phyloP scores from a whole-genome alignment of 768 basidiomycete species.

The Butyriboletus loyo region DNA sequence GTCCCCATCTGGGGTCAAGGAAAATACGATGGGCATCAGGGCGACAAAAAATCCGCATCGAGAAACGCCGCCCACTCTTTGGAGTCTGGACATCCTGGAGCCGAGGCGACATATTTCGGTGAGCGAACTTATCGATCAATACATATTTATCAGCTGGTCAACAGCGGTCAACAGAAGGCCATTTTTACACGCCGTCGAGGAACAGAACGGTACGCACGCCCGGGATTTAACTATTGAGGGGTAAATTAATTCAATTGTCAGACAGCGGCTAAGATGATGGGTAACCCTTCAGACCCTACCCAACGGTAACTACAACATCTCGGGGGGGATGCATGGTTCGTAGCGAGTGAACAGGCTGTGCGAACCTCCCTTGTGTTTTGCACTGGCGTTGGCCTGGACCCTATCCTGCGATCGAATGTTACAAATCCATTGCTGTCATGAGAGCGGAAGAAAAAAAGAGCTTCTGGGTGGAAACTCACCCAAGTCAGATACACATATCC shows the following conservation, averaged over 20 bases:
- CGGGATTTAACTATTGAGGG: constrained; percentile 24
- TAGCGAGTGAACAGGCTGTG: constrained; percentile 6
- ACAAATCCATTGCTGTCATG: constrained; percentile 7
- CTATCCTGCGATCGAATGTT: constrained; percentile 3
- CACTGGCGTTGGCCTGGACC: constrained; percentile 13
- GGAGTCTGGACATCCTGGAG: neutral
- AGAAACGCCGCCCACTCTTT: neutral
- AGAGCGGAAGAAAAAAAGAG: constrained; percentile 1
- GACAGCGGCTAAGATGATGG: constrained; percentile 13
- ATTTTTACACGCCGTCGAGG: constrained; percentile 13
- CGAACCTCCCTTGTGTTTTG: constrained; percentile 9
- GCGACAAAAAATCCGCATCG: neutral
- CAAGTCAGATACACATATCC: constrained; percentile 20
- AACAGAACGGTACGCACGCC: constrained; percentile 2
- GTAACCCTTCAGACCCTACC: constrained; percentile 9
- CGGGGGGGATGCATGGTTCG: constrained; percentile 1
- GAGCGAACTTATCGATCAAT: constrained; percentile 11
- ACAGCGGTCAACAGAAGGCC: constrained; percentile 19
- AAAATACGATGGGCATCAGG: neutral
- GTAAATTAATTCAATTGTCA: constrained; percentile 27
- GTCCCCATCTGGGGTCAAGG: neutral
- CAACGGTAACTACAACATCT: constrained; percentile 16
- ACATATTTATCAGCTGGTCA: constrained; percentile 18
- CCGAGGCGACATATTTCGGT: constrained; percentile 2
- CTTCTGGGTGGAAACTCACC: constrained; percentile 12